Conservation (phyloP, 257 asterid genomes). For the Scutellaria barbata region DNA sequence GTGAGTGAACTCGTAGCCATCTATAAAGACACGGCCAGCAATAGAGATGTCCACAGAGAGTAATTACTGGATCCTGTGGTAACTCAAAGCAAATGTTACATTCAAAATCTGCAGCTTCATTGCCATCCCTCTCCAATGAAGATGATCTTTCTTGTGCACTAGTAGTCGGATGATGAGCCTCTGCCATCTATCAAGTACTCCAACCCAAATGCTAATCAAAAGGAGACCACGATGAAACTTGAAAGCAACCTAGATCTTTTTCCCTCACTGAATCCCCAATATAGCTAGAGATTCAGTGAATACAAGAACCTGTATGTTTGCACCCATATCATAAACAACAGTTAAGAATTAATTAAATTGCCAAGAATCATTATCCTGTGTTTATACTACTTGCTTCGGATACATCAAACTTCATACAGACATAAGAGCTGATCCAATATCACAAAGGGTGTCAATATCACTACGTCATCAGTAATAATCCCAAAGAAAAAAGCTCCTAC, state of each 20-base stretch:
- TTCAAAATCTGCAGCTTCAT: conserved; percentile 56
- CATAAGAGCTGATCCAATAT: neutral
- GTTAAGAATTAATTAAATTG: conserved; percentile 2
- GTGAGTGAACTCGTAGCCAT: conserved; percentile 58
- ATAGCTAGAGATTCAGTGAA: neutral
- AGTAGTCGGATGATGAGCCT: conserved; percentile 42
- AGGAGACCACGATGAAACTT: conserved; percentile 6
- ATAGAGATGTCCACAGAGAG: conserved; percentile 61
- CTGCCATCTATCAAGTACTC: conserved; percentile 40
- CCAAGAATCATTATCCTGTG: neutral
- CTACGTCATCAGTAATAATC: neutral
- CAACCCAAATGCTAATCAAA: conserved; percentile 24
- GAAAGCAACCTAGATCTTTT: conserved; percentile 19
- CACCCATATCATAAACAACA: neutral
- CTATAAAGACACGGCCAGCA: conserved; percentile 67
- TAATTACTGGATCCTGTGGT: conserved; percentile 61
- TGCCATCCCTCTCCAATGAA: conserved; percentile 32
- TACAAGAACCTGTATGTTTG: conserved; percentile 11
- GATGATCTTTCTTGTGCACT: conserved; percentile 42
- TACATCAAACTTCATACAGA: neutral
- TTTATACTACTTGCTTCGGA: neutral
- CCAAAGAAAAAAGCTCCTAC: neutral
- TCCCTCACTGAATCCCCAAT: conserved; percentile 2
- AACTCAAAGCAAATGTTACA: conserved; percentile 64
- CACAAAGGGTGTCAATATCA: neutral